These are phyloP conservation scores for Penicillium crustosum DNA, from an alignment of 2,329 filamentous ascomycete species.

Conservation along the genomic window DNA sequence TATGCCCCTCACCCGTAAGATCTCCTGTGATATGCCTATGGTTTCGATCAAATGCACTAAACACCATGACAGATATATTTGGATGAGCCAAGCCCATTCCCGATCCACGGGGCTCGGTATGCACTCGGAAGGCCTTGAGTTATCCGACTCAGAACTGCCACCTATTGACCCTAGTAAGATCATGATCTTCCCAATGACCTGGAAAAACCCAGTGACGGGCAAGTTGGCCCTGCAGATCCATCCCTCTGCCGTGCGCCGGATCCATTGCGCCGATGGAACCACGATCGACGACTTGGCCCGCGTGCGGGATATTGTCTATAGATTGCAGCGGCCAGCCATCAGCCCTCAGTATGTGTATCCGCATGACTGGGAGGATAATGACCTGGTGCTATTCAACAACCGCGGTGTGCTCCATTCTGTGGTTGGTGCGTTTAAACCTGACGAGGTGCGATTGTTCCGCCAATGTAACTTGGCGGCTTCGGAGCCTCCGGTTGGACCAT, in stretches of 20 bases:
- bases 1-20: conserved; percentile 71
- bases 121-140: conserved; percentile 64
- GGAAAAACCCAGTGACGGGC: conserved; percentile 72
- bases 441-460: conserved; percentile 73
- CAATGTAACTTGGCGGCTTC: conserved; percentile 72
- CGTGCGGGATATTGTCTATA: conserved; percentile 70
- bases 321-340: conserved; percentile 70
- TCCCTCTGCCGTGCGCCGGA: conserved; percentile 67
- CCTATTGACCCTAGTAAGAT: conserved; percentile 65
- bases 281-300: conserved; percentile 67
- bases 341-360: conserved; percentile 67
- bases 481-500: conserved; percentile 23
- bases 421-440: conserved; percentile 69
- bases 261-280: conserved; percentile 65
- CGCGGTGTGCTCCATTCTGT: conserved; percentile 73
- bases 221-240: conserved; percentile 71
- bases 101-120: conserved; percentile 70
- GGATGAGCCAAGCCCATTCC: conserved; percentile 71
- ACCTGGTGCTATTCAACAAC: conserved; percentile 77
- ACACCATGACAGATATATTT: conserved; percentile 55
- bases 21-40: background rate
- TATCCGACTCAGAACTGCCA: conserved; percentile 61
- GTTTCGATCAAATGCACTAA: background rate
- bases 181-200: conserved; percentile 72
- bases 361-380: conserved; percentile 75